Base-by-base conservation (phyloP, 164 flowering plant species). In the Stephania yunnanensis region DNA sequence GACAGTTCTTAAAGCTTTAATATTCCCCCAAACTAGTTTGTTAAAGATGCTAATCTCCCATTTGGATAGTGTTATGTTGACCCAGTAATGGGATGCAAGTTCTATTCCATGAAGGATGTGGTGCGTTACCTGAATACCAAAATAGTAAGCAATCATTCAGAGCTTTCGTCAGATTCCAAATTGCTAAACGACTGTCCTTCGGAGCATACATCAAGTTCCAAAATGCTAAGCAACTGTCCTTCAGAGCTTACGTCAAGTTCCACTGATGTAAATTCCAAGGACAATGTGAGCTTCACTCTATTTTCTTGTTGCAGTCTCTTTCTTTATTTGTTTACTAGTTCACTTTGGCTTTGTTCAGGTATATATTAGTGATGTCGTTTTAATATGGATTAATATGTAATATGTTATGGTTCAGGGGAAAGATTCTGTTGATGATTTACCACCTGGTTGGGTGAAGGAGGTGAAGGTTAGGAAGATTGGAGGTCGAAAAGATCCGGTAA, bases 401-500 rank as follows among this genome's bases (percentile, higher is more conserved):
- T 79, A 91, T 93, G 83, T 81, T 83, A 75, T 71, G 12, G 42
- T 55, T 76, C 48, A 31, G 44, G 67, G 86, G 80, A 83, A 78
- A 78, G 73, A 58, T 55, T 50, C 52, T 6, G 84, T 80, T 8
- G 87, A 87, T 75, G 90, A 77, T 7, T 79, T 90, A 75, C 92
- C 92, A 63, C 79, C 86, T 29, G 91, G 92, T 70, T 90, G 94
- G 91, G 86, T 74, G 53, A 81, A 83, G 76, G 87, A 85, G 79
- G 65, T 83, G 63, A 87, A 58, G 76, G 73, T 78, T 3, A 82
- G 55, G 71, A 83, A 76, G 79, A 77, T 15, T 50, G 77, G 71
- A 46, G 25, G 70, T 67, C 78, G 86, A 82, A 84, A 74, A 78
- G 92, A 90, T 36, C 72, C 86, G 88, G 91, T 87, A 88, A 5